Conservation (phyloP, 1,284 basidiomycete genomes). For the Pyrrhoderma noxium region DNA sequence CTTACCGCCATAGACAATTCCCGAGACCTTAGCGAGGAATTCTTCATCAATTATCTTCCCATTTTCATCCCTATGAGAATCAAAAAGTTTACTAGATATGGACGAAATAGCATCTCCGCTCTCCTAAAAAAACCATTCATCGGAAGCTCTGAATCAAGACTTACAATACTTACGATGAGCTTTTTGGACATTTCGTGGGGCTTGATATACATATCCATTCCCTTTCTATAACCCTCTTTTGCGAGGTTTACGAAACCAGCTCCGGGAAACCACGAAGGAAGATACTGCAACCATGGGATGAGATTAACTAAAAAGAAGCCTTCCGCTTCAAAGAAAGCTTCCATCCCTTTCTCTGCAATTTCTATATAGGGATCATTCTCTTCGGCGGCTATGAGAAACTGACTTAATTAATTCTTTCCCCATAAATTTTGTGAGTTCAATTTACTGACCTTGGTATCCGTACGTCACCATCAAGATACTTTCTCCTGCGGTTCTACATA, state of each 20-base stretch:
- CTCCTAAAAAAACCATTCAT: background rate
- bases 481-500: background rate
- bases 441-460: slow-evolving; percentile 12
- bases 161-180: slow-evolving; percentile 7
- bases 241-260: slow-evolving; percentile 39
- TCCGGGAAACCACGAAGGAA: slow-evolving; percentile 17
- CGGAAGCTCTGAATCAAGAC: slow-evolving; percentile 1
- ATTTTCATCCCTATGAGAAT: slow-evolving; percentile 3
- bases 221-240: slow-evolving; percentile 38
- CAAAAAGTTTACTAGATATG: slow-evolving; percentile 11
- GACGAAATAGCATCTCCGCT: slow-evolving; percentile 11
- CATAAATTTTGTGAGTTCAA: background rate
- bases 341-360: slow-evolving; percentile 5
- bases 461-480: slow-evolving; percentile 15
- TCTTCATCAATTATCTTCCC: slow-evolving; percentile 4
- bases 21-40: background rate
- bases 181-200: slow-evolving; percentile 11
- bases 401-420: background rate
- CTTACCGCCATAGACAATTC: slow-evolving; percentile 9
- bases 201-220: slow-evolving; percentile 6
- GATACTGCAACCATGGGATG: slow-evolving; percentile 3
- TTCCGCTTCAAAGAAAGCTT: background rate
- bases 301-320: slow-evolving; percentile 13
- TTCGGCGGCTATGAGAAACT: background rate
- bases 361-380: slow-evolving; percentile 11